Base-by-base conservation (phyloP, 1,139 yeast genomes). In the Sugiyamaella grinbergsii region DNA sequence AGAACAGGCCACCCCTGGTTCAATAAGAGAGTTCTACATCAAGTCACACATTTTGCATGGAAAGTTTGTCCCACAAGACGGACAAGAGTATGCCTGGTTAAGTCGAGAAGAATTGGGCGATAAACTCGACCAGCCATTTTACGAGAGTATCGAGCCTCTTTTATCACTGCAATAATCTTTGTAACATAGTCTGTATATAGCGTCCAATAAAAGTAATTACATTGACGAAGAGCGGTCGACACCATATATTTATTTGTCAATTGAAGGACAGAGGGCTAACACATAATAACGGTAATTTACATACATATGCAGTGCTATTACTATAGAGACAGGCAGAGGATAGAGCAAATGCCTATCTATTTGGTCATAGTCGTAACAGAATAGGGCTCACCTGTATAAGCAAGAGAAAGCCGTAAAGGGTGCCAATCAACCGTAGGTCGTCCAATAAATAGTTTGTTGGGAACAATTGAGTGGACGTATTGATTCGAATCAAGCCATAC, bases 11-110 rank as follows among this genome's bases (percentile, higher is more conserved):
- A 20, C 47, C 16, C 33, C 42, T 8, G 34, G 33, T n/a, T 49
- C 50, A 8, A 40, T 58, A 19, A 77, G 78, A 63, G 85, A 82
- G 60, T 93, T 83, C 65, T 75, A 87, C 62, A 82, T 93, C 64
- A 89, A 89, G 70, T 85, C 95, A 40, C 96, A 89, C 66, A 88
- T 93, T 51, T 73, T 93, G 61, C 87, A 95, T n/a, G 98, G 98
- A 42, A 72, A 74, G 55, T 91, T 91, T 65, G 73, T 73, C 50
- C 79, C 88, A 19, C 78, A 77, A 56, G 70, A 41, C 50, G 42
- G 49, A 62, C 59, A 65, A 37, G 83, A 80, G 43, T 87, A 71
- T 70, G 81, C 83, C 63, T 93, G 98, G 98, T 75, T 90, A 60
- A 79, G 90, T 37, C 87, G 83, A 66, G 89, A 85, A 50, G 98